Conservation (phyloP, 2,329 filamentous ascomycete genomes). For the Chrysosporium queenslandicum region DNA sequence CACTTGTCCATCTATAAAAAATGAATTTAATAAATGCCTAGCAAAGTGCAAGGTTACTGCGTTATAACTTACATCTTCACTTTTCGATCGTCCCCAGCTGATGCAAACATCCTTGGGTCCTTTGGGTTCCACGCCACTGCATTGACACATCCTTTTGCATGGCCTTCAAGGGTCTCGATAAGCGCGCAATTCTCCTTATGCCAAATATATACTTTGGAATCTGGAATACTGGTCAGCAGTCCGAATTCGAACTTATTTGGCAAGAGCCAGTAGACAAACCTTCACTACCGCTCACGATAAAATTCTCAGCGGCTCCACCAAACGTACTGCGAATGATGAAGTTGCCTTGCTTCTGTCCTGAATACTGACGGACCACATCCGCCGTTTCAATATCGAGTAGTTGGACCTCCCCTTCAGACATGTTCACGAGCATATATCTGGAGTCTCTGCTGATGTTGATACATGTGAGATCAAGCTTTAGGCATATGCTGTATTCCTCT, state of each 20-base stretch:
- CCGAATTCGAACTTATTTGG: neutral
- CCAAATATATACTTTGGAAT: slow-evolving; percentile 73
- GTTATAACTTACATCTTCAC: slow-evolving; percentile 65
- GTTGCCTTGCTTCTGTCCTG: slow-evolving; percentile 62
- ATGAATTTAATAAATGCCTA: slow-evolving; percentile 8
- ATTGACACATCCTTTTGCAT: slow-evolving; percentile 68
- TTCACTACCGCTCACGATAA: slow-evolving; percentile 85
- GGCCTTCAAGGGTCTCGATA: slow-evolving; percentile 66
- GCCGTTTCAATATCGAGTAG: slow-evolving; percentile 67
- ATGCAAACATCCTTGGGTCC: slow-evolving; percentile 75
- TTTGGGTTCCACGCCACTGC: slow-evolving; percentile 79
- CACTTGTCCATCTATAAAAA: slow-evolving; percentile 28
- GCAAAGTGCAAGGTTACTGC: neutral
- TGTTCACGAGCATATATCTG: slow-evolving; percentile 70
- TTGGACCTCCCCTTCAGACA: slow-evolving; percentile 64
- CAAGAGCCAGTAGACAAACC: slow-evolving; percentile 43
- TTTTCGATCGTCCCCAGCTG: slow-evolving; percentile 75
- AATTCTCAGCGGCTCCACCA: slow-evolving; percentile 84
- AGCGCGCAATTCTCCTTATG: slow-evolving; percentile 70
- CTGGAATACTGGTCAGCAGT: slow-evolving; percentile 32
- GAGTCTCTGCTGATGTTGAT: slow-evolving; percentile 74
- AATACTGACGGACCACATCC: slow-evolving; percentile 61
- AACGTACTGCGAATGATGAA: slow-evolving; percentile 75
- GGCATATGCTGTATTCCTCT: slow-evolving; percentile 62
- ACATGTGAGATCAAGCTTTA: slow-evolving; percentile 63